These are phyloP conservation scores for Salix udensis DNA, from an alignment of 345 rosid species.

Conservation along the genomic window DNA sequence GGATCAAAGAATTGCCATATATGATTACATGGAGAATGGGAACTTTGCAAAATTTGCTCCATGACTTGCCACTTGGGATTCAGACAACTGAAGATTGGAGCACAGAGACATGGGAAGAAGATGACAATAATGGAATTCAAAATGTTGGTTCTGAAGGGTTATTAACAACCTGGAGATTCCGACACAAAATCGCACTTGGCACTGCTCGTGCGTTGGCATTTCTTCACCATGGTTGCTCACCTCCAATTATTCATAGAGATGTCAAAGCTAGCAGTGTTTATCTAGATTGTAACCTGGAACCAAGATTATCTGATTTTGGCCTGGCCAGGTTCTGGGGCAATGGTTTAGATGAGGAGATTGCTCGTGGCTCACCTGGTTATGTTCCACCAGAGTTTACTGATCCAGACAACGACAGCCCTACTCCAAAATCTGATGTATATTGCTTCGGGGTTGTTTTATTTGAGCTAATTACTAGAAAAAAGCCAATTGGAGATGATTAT, in stretches of 20 bases:
- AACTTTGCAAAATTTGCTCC: conserved; percentile 84
- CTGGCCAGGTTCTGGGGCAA: conserved; percentile 77
- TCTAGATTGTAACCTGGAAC: conserved; percentile 75
- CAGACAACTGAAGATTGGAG: conserved; percentile 85
- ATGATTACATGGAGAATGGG: conserved; percentile 96
- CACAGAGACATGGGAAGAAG: conserved; percentile 81
- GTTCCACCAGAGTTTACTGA: conserved; percentile 74
- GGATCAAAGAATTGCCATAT: conserved; percentile 89
- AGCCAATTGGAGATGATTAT: conserved; percentile 64
- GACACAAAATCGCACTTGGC: conserved; percentile 84
- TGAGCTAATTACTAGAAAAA: conserved; percentile 81
- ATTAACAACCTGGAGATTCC: conserved; percentile 70
- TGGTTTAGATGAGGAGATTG: conserved; percentile 63
- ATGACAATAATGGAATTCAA: conserved; percentile 52
- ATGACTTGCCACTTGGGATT: conserved; percentile 80
- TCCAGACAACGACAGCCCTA: conserved; percentile 51
- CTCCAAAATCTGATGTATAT: conserved; percentile 80
- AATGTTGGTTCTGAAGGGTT: conserved; percentile 58
- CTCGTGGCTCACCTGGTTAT: conserved; percentile 72
- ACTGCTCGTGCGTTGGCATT: conserved; percentile 88
- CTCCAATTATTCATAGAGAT: conserved; percentile 78
- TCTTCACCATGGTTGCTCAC: conserved; percentile 93
- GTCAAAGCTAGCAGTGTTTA: conserved; percentile 88
- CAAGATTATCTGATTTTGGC: conserved; percentile 86
- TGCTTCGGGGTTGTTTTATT: conserved; percentile 85